phyloP scores from a whole-genome alignment of 208 protist genomes.

The Wallacemonas sp. region DNA sequence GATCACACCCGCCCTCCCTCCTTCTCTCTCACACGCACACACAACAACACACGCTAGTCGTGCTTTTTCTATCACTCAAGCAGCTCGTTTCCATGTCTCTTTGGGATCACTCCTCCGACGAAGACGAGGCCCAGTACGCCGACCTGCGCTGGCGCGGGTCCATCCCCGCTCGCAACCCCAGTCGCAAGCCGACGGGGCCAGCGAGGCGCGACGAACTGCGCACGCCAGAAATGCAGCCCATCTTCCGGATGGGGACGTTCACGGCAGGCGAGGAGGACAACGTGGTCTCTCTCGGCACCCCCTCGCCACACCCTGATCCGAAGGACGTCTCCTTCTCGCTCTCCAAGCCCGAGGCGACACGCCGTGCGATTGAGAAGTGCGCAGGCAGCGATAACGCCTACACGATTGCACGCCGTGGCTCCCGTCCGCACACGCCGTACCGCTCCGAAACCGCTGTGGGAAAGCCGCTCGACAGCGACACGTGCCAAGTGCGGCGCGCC shows the following conservation, averaged over 20 bases:
- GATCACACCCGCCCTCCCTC: too few relatives aligned
- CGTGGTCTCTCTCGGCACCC: background rate
- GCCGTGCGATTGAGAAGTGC: background rate
- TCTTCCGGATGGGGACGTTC: conserved; percentile 1
- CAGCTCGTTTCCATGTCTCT: background rate
- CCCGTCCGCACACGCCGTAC: conserved; percentile 13
- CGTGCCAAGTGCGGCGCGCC: conserved; percentile 2
- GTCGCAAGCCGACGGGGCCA: too few relatives aligned
- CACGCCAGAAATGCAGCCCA: background rate
- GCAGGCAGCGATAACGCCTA: background rate
- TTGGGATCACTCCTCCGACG: conserved; percentile 2
- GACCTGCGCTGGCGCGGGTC: background rate
- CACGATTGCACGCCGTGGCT: conserved; percentile 2
- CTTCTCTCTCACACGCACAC: background rate
- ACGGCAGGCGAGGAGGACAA: background rate
- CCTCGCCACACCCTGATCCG: background rate
- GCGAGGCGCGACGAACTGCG: too few relatives aligned
- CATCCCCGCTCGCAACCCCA: too few relatives aligned
- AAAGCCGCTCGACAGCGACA: conserved; percentile 3
- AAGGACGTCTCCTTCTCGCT: conserved; percentile 9
- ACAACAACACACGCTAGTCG: background rate
- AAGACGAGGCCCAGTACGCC: conserved; percentile 1
- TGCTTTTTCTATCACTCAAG: too few relatives aligned
- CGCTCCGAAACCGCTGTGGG: background rate
- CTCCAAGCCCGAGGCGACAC: conserved; percentile 6